A percentile compares a stretch with the other conserved stretches of the same genome.
These are phyloP conservation scores for Niveomyces coronatus DNA, from an alignment of 2,329 filamentous ascomycete genomes.

Conservation along the genomic window DNA sequence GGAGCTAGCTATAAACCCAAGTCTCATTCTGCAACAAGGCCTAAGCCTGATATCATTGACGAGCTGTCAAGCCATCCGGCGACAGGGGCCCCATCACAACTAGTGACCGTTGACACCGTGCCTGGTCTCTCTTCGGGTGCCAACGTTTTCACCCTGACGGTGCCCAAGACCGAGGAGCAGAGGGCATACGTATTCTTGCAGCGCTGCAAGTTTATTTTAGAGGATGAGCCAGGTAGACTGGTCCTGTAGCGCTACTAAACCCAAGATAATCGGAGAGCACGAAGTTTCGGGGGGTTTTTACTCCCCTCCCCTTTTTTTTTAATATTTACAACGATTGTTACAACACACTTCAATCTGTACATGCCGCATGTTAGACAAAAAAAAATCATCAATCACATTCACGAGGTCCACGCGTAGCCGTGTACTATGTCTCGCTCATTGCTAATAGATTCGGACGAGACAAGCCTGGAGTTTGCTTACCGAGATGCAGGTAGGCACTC, in stretches of 20 bases:
- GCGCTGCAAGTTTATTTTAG: conserved; percentile 73
- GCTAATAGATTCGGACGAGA: too few species aligned
- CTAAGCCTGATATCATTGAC: conserved; percentile 66
- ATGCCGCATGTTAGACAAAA: too few species aligned
- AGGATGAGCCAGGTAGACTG: conserved; percentile 67
- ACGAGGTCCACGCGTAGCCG: too few species aligned
- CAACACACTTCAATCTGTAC: background rate
- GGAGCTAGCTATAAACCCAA: conserved; percentile 29
- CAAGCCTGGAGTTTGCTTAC: too few species aligned
- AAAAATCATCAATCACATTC: too few species aligned
- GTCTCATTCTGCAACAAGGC: conserved; percentile 34
- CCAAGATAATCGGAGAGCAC: background rate
- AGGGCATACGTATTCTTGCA: conserved; percentile 75
- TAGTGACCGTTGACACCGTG: conserved; percentile 25
- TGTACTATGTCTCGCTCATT: too few species aligned
- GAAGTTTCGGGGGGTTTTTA: conserved; percentile 11
- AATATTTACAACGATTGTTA: conserved; percentile 14
- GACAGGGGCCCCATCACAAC: conserved; percentile 17
- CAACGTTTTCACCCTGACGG: conserved; percentile 75
- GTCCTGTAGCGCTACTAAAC: conserved; percentile 39
- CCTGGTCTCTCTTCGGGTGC: conserved; percentile 43
- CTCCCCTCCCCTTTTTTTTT: conserved; percentile 18
- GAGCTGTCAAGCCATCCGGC: conserved; percentile 45
- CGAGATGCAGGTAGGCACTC: too few species aligned
- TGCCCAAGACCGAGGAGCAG: conserved; percentile 70